Conservation (phyloP, 2,329 filamentous ascomycete species). For the Byssoonygena ceratinophila region DNA sequence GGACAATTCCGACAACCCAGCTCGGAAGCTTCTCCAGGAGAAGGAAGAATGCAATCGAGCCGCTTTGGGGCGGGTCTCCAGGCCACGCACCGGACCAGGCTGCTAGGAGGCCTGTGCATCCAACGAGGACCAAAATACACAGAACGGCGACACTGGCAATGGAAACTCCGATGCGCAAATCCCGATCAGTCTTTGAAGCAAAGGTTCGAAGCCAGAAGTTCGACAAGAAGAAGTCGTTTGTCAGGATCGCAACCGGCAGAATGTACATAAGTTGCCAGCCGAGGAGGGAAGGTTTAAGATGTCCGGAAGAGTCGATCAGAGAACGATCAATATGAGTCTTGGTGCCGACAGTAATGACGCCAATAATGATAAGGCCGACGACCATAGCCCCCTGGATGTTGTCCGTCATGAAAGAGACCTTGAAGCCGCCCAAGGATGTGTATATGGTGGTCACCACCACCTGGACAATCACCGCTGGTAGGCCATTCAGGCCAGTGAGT, state of each 20-base stretch:
- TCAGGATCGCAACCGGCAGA: constrained; percentile 66
- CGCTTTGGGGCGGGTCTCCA: constrained; percentile 50
- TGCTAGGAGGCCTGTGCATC: constrained; percentile 61
- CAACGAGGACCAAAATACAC: constrained; percentile 61
- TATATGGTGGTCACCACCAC: constrained; percentile 71
- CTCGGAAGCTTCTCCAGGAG: constrained; percentile 59
- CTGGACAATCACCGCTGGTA: constrained; percentile 68
- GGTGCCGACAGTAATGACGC: constrained; percentile 64
- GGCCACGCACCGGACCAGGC: constrained; percentile 66
- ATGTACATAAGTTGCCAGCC: constrained; percentile 84
- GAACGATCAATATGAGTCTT: constrained; percentile 61
- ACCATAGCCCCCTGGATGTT: constrained; percentile 74
- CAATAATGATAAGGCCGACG: constrained; percentile 61
- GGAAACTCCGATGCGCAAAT: constrained; percentile 63
- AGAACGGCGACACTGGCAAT: constrained; percentile 56
- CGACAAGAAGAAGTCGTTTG: constrained; percentile 79
- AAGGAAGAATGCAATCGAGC: constrained; percentile 63
- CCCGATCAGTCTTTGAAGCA: constrained; percentile 64
- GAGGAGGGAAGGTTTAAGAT: constrained; percentile 58
- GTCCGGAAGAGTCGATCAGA: constrained; percentile 57
- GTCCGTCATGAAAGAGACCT: constrained; percentile 74
- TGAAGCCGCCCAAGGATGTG: constrained; percentile 72
- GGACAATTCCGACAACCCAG: constrained; percentile 73
- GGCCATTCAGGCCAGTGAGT: constrained; percentile 61
- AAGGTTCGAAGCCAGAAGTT: constrained; percentile 79